Evolutionary conservation across 768 basidiomycete species (phyloP).

Genomic region (Mycena capillaripes): DNA sequence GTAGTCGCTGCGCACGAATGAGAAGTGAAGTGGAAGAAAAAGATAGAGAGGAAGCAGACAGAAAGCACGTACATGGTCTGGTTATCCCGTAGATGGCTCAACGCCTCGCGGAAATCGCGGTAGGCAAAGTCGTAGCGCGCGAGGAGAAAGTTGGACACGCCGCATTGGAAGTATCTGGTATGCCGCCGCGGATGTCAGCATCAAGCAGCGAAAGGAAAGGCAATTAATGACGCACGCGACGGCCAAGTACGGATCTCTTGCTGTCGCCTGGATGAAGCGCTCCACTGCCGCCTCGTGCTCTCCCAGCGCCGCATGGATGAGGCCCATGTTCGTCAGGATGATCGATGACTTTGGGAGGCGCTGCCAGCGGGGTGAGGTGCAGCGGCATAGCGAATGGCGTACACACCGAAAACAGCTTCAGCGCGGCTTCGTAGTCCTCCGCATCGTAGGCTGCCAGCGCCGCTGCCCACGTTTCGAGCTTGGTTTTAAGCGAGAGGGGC

Average conservation of each 20-base stretch:
- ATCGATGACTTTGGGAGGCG: not conserved
- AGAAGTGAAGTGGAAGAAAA: too few relatives aligned
- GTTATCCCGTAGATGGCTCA: slow-evolving; percentile 84
- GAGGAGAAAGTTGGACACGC: slow-evolving; percentile 92
- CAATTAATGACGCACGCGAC: not conserved
- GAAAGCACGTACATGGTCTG: slow-evolving; percentile 48
- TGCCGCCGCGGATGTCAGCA: too few relatives aligned
- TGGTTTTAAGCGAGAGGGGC: too few relatives aligned
- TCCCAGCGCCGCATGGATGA: not conserved
- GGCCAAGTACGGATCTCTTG: not conserved
- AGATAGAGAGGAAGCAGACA: slow-evolving; percentile 34
- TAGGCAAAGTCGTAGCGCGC: slow-evolving; percentile 79
- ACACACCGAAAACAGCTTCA: too few relatives aligned
- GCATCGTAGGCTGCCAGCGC: not conserved
- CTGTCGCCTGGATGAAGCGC: not conserved
- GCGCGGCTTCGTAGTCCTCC: not conserved
- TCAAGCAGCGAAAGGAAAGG: too few relatives aligned
- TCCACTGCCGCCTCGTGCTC: not conserved
- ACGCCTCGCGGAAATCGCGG: slow-evolving; percentile 88
- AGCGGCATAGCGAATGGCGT: not conserved
- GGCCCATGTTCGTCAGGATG: not conserved
- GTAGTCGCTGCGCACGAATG: slow-evolving; percentile 75
- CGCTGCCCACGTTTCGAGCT: too few relatives aligned
- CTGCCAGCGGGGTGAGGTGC: not conserved
- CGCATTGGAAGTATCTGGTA: slow-evolving; percentile 91